phyloP scores from a whole-genome alignment of 331 rosid species.

The Arachis monticola region DNA sequence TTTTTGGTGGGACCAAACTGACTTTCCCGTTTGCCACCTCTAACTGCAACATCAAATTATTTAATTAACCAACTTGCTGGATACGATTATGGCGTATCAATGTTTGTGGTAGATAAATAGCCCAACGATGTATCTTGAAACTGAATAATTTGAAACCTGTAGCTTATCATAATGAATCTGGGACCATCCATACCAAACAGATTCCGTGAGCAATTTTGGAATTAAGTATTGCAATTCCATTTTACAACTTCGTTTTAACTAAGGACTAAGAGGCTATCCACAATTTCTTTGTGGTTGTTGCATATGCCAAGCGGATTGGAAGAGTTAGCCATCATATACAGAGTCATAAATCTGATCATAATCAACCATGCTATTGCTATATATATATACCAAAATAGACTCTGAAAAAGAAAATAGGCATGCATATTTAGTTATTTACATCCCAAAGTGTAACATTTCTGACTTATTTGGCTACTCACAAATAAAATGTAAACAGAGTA shows the following conservation, averaged over 20 bases:
- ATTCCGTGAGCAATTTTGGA: constrained; percentile 12
- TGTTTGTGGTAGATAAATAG: constrained; percentile 6
- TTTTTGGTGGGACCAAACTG: too few species aligned
- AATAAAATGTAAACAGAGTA: neutral
- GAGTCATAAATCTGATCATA: neutral
- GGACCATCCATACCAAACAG: constrained; percentile 15
- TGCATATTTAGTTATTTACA: neutral
- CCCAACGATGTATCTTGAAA: neutral
- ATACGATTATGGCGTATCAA: neutral
- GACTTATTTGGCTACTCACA: constrained; percentile 13
- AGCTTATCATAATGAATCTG: neutral
- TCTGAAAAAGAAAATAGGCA: constrained; percentile 35
- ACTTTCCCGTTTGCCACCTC: too few species aligned
- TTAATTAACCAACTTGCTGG: too few species aligned
- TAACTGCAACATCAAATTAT: too few species aligned
- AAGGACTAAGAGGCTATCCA: neutral
- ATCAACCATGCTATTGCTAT: too few species aligned
- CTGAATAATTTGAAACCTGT: neutral
- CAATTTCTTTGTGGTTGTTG: neutral
- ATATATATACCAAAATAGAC: neutral
- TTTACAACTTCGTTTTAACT: neutral
- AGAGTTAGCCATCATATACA: too few species aligned
- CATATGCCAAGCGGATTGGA: neutral
- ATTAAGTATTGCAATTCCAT: neutral
- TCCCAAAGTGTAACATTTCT: neutral